Conservation (phyloP, 2,329 filamentous ascomycete species). For the Exophiala oligosperma region DNA sequence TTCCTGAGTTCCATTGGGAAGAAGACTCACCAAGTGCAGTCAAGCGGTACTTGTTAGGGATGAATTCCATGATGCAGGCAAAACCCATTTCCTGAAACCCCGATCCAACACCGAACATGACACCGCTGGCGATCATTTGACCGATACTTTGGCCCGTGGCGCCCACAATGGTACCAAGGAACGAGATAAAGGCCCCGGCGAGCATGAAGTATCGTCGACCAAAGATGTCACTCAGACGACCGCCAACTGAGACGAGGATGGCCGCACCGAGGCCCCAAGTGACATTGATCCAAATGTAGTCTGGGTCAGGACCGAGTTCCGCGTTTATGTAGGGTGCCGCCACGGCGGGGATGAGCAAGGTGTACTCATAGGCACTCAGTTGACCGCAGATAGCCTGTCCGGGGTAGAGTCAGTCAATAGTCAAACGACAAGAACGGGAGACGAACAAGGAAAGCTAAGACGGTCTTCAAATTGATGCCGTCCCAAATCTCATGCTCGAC, state of each 20-base stretch:
- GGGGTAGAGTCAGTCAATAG: not conserved
- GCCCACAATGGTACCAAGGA: slow-evolving; percentile 41
- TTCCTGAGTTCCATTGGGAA: slow-evolving; percentile 19
- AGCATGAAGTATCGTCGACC: slow-evolving; percentile 38
- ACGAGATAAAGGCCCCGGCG: slow-evolving; percentile 34
- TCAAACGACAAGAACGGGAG: not conserved
- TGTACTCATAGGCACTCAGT: slow-evolving; percentile 15
- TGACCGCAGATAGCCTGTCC: slow-evolving; percentile 17
- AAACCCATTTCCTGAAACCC: slow-evolving; percentile 42
- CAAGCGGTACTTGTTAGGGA: slow-evolving; percentile 41
- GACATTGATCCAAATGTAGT: slow-evolving; percentile 14
- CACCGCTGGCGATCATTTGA: slow-evolving; percentile 39
- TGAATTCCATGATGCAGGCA: slow-evolving; percentile 41
- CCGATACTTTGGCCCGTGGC: slow-evolving; percentile 39
- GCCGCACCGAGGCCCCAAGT: slow-evolving; percentile 15
- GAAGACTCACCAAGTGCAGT: slow-evolving; percentile 36
- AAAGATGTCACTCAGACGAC: slow-evolving; percentile 39
- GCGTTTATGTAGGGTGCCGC: slow-evolving; percentile 13
- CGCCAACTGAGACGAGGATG: slow-evolving; percentile 32
- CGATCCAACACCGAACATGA: slow-evolving; percentile 40
- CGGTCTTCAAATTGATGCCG: slow-evolving; percentile 13
- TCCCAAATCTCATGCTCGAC: slow-evolving; percentile 13
- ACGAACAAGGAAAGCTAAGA: slow-evolving; percentile 14
- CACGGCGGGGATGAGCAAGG: slow-evolving; percentile 13
- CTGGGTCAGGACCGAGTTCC: slow-evolving; percentile 11